Evolutionary conservation across 139 green algal species (phyloP), one percentile per base, ranked within the genome.

Genomic region (Chlorella sp.): DNA sequence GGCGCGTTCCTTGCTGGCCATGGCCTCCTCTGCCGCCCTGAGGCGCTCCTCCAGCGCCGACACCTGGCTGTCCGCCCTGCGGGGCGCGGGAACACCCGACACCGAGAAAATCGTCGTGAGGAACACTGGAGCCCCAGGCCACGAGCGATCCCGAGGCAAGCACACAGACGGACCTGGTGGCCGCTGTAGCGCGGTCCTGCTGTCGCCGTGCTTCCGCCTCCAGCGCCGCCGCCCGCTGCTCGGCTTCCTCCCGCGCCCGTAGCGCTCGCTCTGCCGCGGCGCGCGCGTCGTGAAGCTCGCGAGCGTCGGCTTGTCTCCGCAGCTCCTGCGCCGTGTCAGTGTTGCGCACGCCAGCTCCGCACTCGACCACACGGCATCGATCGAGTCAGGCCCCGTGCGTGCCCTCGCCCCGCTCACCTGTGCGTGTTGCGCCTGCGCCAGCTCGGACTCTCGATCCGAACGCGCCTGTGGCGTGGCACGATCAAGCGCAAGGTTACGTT

Each of bases 11-110:
- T 71, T 72, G 5, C 32, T 65, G 27, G 36, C 59, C 36, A 83
- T 27, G 10, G 51, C 63, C 49, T 75, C 62, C 72, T 86, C 81
- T 32, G 80, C 42, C 24, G 30, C 67, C 24, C 77, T 72, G 4
- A 85, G 23, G n/a, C 77, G 77, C 50, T 77, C 76, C 71, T 77
- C 76, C 24, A 26, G 50, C 31, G 35, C 65, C 35, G 34, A 29
- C 34, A 32, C 63, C 1, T 31, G 31, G 63, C 33, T 32, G 2
- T 69, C 63, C 63, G 63, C 63, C 63, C 51, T 62, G 51, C 51
- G 14, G 14, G 23, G 29, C 51, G 29, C n/a, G n/a, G n/a, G n/a
- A n/a, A n/a, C n/a, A n/a, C n/a, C n/a, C n/a, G n/a, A n/a, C n/a
- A n/a, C n/a, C n/a, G n/a, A n/a, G n/a, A n/a, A n/a, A n/a, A n/a